These are phyloP conservation scores for Rutstroemia sp. DNA, from an alignment of 2,329 filamentous ascomycete genomes.

Conservation along the genomic window DNA sequence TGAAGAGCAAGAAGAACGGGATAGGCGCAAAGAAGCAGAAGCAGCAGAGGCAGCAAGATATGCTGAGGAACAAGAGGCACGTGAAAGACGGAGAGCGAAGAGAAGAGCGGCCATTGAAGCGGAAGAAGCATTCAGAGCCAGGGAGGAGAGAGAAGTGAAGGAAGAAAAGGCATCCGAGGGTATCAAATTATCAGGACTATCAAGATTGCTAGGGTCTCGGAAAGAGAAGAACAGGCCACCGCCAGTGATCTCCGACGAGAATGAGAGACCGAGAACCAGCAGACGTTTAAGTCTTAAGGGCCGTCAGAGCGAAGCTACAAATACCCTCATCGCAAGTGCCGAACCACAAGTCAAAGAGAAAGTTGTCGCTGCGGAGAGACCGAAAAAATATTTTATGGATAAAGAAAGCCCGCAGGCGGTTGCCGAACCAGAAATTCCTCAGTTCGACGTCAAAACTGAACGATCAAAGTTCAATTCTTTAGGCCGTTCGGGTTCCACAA, in stretches of 20 bases:
- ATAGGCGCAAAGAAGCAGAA: constrained; percentile 15
- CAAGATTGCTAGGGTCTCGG: constrained; percentile 5
- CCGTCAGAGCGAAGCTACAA: constrained; percentile 21
- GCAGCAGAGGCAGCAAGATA: constrained; percentile 11
- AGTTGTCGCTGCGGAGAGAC: background rate
- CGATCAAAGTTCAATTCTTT: background rate
- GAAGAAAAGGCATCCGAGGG: background rate
- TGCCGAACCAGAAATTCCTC: background rate
- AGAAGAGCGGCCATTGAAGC: constrained; percentile 3
- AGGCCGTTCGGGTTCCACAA: background rate
- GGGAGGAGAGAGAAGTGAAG: background rate
- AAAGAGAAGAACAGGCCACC: background rate
- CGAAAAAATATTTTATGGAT: background rate
- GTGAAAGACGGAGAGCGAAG: background rate
- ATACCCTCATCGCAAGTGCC: constrained; percentile 18
- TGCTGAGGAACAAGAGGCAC: background rate
- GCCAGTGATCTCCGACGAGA: background rate
- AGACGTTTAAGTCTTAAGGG: background rate
- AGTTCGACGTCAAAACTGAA: constrained; percentile 1
- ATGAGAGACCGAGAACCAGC: background rate
- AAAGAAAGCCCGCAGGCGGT: background rate
- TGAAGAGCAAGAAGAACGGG: constrained; percentile 21
- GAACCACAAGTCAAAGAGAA: constrained; percentile 22
- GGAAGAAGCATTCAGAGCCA: background rate
- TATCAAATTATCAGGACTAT: background rate